Conservation (phyloP, 2,329 filamentous ascomycete genomes). For the Alternaria postmessia region DNA sequence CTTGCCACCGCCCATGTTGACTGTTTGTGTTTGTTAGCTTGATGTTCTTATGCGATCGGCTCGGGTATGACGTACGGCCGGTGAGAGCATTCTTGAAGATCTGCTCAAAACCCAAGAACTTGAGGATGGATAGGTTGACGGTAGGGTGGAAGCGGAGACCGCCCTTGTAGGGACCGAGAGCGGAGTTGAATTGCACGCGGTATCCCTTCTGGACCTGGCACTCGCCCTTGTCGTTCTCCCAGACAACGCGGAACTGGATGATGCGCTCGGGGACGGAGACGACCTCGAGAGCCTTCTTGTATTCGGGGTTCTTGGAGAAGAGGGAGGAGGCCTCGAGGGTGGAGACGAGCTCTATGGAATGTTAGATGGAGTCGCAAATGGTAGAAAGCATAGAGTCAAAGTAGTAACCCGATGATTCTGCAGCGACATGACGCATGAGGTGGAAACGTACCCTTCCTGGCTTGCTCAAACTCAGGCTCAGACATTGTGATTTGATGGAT, state of each 20-base stretch:
- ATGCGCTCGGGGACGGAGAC: slow-evolving; percentile 91
- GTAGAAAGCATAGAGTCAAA: neutral
- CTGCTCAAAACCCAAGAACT: slow-evolving; percentile 99
- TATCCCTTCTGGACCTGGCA: slow-evolving; percentile 93
- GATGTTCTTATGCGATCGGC: neutral
- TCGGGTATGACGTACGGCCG: slow-evolving; percentile 69
- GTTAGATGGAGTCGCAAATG: slow-evolving; percentile 19
- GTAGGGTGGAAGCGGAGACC: slow-evolving; percentile 93
- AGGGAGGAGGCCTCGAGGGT: slow-evolving; percentile 94
- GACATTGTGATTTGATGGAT: slow-evolving; percentile 66
- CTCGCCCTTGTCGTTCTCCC: slow-evolving; percentile 92
- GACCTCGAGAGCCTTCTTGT: slow-evolving; percentile 87
- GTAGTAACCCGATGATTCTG: neutral
- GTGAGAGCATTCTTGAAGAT: slow-evolving; percentile 99
- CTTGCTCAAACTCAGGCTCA: slow-evolving; percentile 99
- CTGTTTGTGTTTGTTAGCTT: slow-evolving; percentile 51
- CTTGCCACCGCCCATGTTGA: slow-evolving; percentile 97
- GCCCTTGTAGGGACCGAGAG: slow-evolving; percentile 97
- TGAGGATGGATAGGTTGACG: slow-evolving; percentile 80
- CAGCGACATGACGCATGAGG: neutral
- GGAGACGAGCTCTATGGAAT: slow-evolving; percentile 79
- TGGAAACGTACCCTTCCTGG: slow-evolving; percentile 79
- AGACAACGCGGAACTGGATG: slow-evolving; percentile 96
- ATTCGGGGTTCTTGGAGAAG: slow-evolving; percentile 94
- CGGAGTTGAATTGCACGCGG: slow-evolving; percentile 98